Evolutionary conservation across 2,329 filamentous ascomycete genomes (phyloP), one percentile per base, ranked within the genome.

Genomic region (Epichloe glyceriae): DNA sequence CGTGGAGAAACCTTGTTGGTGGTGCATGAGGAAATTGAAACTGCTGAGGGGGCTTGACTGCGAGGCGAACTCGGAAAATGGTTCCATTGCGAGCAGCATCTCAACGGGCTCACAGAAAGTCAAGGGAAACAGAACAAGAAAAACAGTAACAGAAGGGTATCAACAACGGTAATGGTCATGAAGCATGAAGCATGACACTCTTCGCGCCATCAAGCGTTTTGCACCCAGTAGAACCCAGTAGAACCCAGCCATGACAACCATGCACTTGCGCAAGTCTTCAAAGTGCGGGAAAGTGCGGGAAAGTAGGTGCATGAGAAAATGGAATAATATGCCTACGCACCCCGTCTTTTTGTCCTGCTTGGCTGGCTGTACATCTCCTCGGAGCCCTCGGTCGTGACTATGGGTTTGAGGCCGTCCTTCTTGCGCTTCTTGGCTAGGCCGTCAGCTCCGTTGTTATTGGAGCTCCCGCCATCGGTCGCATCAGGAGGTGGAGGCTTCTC

Each of bases 331-430:
- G 20, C 12, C 47, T 60, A 72, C 68, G 52, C 65, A 72, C 68
- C 63, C 69, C 47, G 57, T 22, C 54, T 58, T 62, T 56, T 45
- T 61, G 57, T 50, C 68, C 64, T 64, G 65, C 38, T 42, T 47
- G 20, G 33, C 40, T 19, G 22, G 22, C 33, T 49, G 38, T 17
- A 35, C 22, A 20, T 43, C 46, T 44, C 19, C 14, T 43, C 49
- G 10, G 26, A 14, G 69, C 72, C 67, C 66, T 71, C 83, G 53
- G 77, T 85, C 40, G 83, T 88, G 67, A 88, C 84, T 62, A 88
- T 87, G 60, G 85, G 85, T 70, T 86, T 86, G 58, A 86, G 70
- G 50, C 75, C 76, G 41, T 83, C 81, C 75, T 88, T 88, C 73
- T 84, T 83, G 62, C 83, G 77, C 75, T 88, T 88, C 75, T 86